A percentile compares a stretch with the other conserved stretches of the same genome.
phyloP scores from a whole-genome alignment of 495 filamentous ascomycete species.

The Amniculicola lignicola region DNA sequence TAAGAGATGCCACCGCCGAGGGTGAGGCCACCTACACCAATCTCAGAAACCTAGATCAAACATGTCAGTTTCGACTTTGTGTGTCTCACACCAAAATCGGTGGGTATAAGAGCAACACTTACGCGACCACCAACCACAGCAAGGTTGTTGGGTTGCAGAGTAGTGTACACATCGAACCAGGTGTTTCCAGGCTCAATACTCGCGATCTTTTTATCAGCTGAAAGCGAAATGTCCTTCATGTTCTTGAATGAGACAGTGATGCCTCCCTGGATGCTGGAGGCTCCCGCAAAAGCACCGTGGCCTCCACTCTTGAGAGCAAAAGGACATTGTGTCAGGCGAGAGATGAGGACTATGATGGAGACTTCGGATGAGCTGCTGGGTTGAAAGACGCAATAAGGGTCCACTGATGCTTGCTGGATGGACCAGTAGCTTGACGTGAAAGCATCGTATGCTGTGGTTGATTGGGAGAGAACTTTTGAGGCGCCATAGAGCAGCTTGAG shows the following conservation, averaged over 20 bases:
- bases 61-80: background rate
- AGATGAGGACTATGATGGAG: slow-evolving; percentile 41
- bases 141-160: slow-evolving; percentile 47
- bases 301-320: slow-evolving; percentile 56
- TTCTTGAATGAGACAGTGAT: slow-evolving; percentile 56
- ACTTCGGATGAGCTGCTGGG: slow-evolving; percentile 43
- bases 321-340: slow-evolving; percentile 38
- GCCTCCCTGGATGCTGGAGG: slow-evolving; percentile 50
- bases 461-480: slow-evolving; percentile 18
- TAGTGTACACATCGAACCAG: slow-evolving; percentile 56
- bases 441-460: slow-evolving; percentile 11
- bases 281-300: slow-evolving; percentile 51
- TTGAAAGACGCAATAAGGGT: slow-evolving; percentile 44
- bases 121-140: slow-evolving; percentile 57
- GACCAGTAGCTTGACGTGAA: slow-evolving; percentile 50
- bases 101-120: too few species aligned
- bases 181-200: slow-evolving; percentile 47
- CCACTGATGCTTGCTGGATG: slow-evolving; percentile 39
- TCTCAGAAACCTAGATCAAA: slow-evolving; percentile 30
- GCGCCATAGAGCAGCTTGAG: slow-evolving; percentile 29
- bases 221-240: slow-evolving; percentile 46
- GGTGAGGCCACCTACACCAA: slow-evolving; percentile 59
- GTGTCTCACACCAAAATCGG: background rate
- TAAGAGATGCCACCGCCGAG: slow-evolving; percentile 45
- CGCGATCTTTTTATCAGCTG: slow-evolving; percentile 38